These are phyloP conservation scores for Aureobasidium uvarum DNA, from an alignment of 2,329 filamentous ascomycete genomes.

Conservation along the genomic window DNA sequence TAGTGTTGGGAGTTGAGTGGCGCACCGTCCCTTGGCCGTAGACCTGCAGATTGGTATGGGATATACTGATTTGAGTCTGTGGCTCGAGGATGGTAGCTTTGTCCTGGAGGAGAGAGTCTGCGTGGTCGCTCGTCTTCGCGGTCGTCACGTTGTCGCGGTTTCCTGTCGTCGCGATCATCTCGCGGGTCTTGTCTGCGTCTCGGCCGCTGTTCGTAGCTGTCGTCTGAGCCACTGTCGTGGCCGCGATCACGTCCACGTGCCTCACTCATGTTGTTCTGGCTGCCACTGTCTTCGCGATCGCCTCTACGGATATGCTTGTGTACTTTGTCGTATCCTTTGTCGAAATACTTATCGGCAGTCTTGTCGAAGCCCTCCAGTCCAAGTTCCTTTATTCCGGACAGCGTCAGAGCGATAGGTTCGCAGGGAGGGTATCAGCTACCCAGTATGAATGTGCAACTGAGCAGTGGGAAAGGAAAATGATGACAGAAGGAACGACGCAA, in stretches of 20 bases:
- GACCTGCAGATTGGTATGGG: background rate
- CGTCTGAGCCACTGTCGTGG: conserved; percentile 15
- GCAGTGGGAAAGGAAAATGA: background rate
- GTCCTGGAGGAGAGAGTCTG: conserved; percentile 1
- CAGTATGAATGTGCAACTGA: background rate
- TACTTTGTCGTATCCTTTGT: conserved; percentile 22
- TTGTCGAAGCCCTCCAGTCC: conserved; percentile 17
- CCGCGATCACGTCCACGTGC: conserved; percentile 8
- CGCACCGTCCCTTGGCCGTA: background rate
- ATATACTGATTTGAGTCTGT: background rate
- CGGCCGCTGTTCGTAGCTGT: conserved; percentile 18
- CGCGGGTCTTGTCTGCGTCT: background rate
- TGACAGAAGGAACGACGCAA: background rate
- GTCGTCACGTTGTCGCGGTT: background rate
- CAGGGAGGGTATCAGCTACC: background rate
- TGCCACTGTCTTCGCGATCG: background rate
- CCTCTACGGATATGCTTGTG: background rate
- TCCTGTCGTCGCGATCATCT: conserved; percentile 11
- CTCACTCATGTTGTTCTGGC: conserved; percentile 2
- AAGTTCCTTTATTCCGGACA: conserved; percentile 23
- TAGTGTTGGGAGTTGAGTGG: background rate
- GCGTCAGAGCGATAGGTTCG: background rate
- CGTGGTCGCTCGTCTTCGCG: background rate
- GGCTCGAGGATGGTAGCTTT: conserved; percentile 8
- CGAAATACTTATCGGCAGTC: conserved; percentile 10